These are phyloP conservation scores for Leucosporidium yakuticum DNA, from an alignment of 768 basidiomycete species.

Conservation along the genomic window DNA sequence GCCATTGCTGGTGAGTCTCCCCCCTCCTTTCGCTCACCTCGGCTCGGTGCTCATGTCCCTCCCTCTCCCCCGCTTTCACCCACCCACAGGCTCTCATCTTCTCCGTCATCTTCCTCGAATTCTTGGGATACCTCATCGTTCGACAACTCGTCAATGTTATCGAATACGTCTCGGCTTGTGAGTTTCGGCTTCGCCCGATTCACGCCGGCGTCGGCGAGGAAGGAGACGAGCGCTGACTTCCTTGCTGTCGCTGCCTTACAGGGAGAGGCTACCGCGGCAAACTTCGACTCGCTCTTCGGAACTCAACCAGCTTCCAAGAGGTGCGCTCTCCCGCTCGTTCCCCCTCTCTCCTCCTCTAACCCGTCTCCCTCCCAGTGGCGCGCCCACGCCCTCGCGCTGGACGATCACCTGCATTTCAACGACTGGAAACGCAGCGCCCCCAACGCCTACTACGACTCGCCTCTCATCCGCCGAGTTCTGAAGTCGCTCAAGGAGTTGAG, in stretches of 20 bases:
- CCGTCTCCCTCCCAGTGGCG: slow-evolving; percentile 56
- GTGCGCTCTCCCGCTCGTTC: not conserved
- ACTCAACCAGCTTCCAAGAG: slow-evolving; percentile 71
- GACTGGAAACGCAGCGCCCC: slow-evolving; percentile 84
- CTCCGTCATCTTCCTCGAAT: slow-evolving; percentile 72
- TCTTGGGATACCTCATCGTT: slow-evolving; percentile 68
- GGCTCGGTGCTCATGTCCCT: not conserved
- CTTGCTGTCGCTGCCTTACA: slow-evolving; percentile 38
- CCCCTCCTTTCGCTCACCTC: not conserved
- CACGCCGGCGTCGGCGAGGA: not conserved
- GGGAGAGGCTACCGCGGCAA: slow-evolving; percentile 80
- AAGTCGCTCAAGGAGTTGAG: slow-evolving; percentile 48
- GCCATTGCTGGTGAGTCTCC: slow-evolving; percentile 37
- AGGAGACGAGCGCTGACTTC: not conserved
- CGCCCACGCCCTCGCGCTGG: slow-evolving; percentile 65
- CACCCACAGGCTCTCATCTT: slow-evolving; percentile 67
- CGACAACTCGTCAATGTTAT: slow-evolving; percentile 90
- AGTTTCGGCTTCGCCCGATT: slow-evolving; percentile 28
- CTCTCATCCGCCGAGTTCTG: slow-evolving; percentile 52
- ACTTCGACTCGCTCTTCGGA: slow-evolving; percentile 67
- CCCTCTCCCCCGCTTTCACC: not conserved
- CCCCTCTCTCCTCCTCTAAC: not conserved
- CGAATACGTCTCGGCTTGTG: slow-evolving; percentile 87
- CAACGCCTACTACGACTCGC: slow-evolving; percentile 87
- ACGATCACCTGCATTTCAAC: slow-evolving; percentile 70